These are phyloP conservation scores for Botrytis porri DNA, from an alignment of 2,329 filamentous ascomycete species.

Conservation along the genomic window DNA sequence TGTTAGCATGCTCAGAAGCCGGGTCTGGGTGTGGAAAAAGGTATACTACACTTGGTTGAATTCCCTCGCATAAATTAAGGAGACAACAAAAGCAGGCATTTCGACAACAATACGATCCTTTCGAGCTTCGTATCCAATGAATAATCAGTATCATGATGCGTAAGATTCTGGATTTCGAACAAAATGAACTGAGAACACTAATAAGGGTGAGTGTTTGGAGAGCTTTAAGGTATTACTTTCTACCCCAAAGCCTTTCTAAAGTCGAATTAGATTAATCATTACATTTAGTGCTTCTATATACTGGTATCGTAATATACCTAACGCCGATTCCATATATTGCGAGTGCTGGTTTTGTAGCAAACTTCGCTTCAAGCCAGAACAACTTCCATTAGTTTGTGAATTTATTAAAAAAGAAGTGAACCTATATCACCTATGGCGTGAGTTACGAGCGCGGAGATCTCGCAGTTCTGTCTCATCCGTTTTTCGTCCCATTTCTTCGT, in stretches of 20 bases:
- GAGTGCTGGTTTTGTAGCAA: neutral
- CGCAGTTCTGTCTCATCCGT: conserved; percentile 19
- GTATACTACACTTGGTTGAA: neutral
- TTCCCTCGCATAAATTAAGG: neutral
- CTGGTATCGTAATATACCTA: neutral
- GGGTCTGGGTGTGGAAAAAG: neutral
- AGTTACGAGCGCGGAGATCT: conserved; percentile 6
- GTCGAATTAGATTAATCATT: conserved; percentile 10
- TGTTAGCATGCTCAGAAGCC: neutral
- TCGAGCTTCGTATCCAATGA: neutral
- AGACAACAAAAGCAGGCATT: neutral
- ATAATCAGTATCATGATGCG: neutral
- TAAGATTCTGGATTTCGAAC: neutral
- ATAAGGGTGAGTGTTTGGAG: neutral
- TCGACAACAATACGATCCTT: neutral
- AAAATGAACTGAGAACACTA: neutral
- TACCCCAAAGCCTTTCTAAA: neutral
- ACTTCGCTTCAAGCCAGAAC: neutral
- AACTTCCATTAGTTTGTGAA: neutral
- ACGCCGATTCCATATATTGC: neutral
- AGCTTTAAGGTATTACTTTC: neutral
- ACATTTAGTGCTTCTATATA: conserved; percentile 8
- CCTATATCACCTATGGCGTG: neutral
- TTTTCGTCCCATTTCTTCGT: conserved; percentile 13
- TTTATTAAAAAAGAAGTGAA: neutral